Base-by-base conservation (phyloP, 2,329 filamentous ascomycete genomes). In the Leptographium wingfieldii region DNA sequence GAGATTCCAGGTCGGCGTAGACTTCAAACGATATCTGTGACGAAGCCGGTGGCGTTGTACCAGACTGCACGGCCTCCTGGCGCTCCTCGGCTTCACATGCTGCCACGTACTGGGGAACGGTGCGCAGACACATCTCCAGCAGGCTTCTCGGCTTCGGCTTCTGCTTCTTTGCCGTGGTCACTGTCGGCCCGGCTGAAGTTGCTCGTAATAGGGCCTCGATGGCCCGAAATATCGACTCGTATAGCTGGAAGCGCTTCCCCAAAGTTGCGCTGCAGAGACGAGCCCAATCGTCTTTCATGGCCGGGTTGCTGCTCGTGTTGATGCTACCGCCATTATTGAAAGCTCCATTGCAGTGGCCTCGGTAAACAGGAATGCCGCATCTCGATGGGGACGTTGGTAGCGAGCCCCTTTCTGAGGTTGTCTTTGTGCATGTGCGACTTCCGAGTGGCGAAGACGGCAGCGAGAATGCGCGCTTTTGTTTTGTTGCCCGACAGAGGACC, bases 41-140 rank as follows among this genome's bases (percentile, higher is more conserved):
- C 7, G 67, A 67, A n/a, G 72, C 67, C 19, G 73, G 64, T 0
- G 68, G 67, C 12, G 71, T 71, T 19, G 69, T 65, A 3, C 73
- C 75, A 14, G 70, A 68, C 49, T 71, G 65, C 57, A 74, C 70
- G 4, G 73, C 69, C 25, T 76, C 71, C 14, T 68, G 64, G 35
- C 67, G 66, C 57, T 77, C 73, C 69, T 72, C 72, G 1, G 68
- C 67, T 60, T 80, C 74, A n/a, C 79, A 73, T 38, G 73, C 71
- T 1, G 69, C 66, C 38, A 80, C 75, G 63, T 76, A 80, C 19
- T 70, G 69, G 1, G 79, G 79, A 16, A 82, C 69, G 61, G 72
- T 74, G 58, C 74, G 71, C 6, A 82, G 70, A 60, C 77, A 79
- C 73, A 78, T 76, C 25, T 74, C 73, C 22, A 81, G 62, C 11